A percentile compares a stretch with the other conserved stretches of the same genome.
Evolutionary conservation across 305 asterid genomes (phyloP).

Genomic region (Striga hermonthica): DNA sequence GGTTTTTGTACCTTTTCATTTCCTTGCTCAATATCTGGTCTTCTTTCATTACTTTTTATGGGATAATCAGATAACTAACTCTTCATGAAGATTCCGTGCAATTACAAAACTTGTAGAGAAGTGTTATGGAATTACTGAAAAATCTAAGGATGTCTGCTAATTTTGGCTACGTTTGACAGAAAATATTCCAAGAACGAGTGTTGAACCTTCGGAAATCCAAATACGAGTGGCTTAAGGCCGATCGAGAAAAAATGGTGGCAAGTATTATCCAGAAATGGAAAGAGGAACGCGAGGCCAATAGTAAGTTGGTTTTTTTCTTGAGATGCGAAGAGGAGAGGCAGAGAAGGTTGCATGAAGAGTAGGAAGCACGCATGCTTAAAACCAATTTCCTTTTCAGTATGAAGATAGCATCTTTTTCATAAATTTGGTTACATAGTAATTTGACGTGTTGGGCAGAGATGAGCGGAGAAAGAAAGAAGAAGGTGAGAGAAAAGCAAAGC

Average conservation of each 20-base stretch:
- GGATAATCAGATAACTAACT: no score
- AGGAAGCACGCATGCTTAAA: constrained; percentile 68
- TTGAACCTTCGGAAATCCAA: constrained; percentile 56
- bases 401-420: not conserved
- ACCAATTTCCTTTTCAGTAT: not conserved
- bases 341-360: constrained; percentile 72
- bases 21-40: not conserved
- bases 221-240: constrained; percentile 48
- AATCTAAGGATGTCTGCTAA: no score
- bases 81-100: no score
- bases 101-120: no score
- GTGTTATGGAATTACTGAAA: no score
- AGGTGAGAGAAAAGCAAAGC: constrained; percentile 79
- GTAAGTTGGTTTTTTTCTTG: constrained; percentile 69
- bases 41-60: not conserved
- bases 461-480: constrained; percentile 76
- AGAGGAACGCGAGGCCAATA: constrained; percentile 66
- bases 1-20: constrained; percentile 37
- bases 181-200: constrained; percentile 56
- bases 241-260: constrained; percentile 54
- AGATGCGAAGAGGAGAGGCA: constrained; percentile 75
- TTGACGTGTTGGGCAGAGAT: constrained; percentile 47
- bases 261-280: constrained; percentile 58
- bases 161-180: no score
- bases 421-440: not conserved